Evolutionary conservation across 176 grass and related monocot species (phyloP).

Genomic region (Microstegium vimineum): DNA sequence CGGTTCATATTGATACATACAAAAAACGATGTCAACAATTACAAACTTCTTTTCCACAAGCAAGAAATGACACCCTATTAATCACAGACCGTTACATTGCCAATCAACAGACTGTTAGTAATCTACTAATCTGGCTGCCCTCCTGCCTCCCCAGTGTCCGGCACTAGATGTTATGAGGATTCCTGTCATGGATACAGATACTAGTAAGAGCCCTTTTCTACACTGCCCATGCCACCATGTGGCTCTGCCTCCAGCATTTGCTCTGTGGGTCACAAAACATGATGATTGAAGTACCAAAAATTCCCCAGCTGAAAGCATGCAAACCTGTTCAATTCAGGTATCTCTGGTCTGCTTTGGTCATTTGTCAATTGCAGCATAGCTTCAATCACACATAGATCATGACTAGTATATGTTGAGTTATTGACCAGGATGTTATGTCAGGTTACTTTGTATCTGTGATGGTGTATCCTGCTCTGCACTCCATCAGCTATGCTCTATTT

Average conservation of each 20-base stretch:
- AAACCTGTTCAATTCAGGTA: too few species aligned
- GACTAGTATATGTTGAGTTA: too few species aligned
- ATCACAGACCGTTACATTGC: neutral
- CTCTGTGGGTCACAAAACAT: neutral
- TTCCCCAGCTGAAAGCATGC: too few species aligned
- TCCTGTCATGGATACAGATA: neutral
- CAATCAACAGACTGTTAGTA: neutral
- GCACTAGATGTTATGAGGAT: neutral
- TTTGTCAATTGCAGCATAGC: too few species aligned
- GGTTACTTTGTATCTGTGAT: neutral
- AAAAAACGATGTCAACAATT: too few species aligned
- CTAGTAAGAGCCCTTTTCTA: neutral
- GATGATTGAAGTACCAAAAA: neutral
- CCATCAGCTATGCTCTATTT: neutral
- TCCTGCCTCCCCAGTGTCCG: too few species aligned
- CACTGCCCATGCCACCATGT: neutral
- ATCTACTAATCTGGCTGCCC: neutral
- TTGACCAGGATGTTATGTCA: neutral
- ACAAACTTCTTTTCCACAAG: neutral
- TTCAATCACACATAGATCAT: too few species aligned
- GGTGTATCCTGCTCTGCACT: neutral
- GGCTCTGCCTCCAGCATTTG: neutral
- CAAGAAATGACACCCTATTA: neutral
- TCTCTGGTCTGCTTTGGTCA: too few species aligned
- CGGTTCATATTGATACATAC: too few species aligned